Percentiles rank a stretch among this genome's conserved stretches.
Conservation (phyloP, 495 filamentous ascomycete genomes). For the Lophium mytilinum region DNA sequence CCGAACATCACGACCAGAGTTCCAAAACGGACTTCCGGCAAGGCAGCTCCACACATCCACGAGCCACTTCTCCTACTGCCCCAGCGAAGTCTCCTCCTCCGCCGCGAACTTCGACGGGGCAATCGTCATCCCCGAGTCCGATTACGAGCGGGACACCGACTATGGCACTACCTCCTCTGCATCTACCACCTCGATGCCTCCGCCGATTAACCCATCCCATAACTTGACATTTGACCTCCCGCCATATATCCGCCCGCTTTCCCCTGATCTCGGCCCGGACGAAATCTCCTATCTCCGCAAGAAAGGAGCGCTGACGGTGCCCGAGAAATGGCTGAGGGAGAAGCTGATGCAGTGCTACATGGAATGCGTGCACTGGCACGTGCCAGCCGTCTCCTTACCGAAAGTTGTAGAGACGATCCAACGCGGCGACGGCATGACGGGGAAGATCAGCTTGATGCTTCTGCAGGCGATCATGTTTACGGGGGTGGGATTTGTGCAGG, state of each 20-base stretch:
- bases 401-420: conserved; percentile 61
- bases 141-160: background rate
- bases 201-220: background rate
- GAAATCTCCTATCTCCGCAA: conserved; percentile 63
- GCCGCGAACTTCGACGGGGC: background rate
- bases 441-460: conserved; percentile 57
- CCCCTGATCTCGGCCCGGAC: conserved; percentile 55
- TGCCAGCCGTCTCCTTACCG: conserved; percentile 70
- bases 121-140: background rate
- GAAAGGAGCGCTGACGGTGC: conserved; percentile 67
- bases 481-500: background rate
- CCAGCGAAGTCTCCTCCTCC: too few relatives aligned
- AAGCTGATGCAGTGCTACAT: conserved; percentile 64
- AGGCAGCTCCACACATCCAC: too few relatives aligned
- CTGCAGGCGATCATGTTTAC: conserved; percentile 43
- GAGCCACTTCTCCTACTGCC: too few relatives aligned
- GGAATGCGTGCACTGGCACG: conserved; percentile 76
- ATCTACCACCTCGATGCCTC: conserved; percentile 40
- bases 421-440: conserved; percentile 45
- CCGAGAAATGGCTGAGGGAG: conserved; percentile 56
- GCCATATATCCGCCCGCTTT: conserved; percentile 62
- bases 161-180: background rate
- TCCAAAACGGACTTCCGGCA: too few relatives aligned
- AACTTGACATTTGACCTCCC: conserved; percentile 1
- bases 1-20: too few relatives aligned